Conservation (phyloP, 768 basidiomycete species). For the Stropharia rugosoannulata region DNA sequence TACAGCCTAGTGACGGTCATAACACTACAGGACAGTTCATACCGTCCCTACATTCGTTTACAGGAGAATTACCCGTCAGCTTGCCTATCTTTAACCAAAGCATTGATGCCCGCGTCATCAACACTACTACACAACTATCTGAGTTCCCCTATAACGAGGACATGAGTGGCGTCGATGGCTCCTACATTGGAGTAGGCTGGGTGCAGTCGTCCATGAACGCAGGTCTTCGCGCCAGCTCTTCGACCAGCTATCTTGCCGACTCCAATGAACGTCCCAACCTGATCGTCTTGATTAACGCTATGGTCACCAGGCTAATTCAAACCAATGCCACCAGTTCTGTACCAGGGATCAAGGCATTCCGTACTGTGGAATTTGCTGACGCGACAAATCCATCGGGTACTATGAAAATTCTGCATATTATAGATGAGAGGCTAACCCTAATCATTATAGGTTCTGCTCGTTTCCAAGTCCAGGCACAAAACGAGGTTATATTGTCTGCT, state of each 20-base stretch:
- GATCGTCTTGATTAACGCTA: constrained; percentile 32
- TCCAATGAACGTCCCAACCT: constrained; percentile 31
- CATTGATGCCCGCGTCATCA: constrained; percentile 34
- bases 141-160: constrained; percentile 37
- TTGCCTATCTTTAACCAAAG: constrained; percentile 27
- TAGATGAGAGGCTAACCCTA: background rate
- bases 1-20: constrained; percentile 34
- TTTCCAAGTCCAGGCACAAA: constrained; percentile 12
- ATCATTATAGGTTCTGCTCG: constrained; percentile 1
- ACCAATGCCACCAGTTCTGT: constrained; percentile 5
- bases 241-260: constrained; percentile 31
- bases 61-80: constrained; percentile 31
- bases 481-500: constrained; percentile 23
- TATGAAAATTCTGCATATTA: background rate
- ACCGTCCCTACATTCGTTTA: constrained; percentile 32
- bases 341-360: constrained; percentile 11
- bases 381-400: background rate
- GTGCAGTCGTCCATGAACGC: constrained; percentile 28
- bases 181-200: constrained; percentile 32
- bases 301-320: constrained; percentile 25
- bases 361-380: constrained; percentile 18
- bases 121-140: constrained; percentile 29
- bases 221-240: constrained; percentile 34
- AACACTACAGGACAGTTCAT: constrained; percentile 34
- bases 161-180: constrained; percentile 26